These are phyloP conservation scores for Aspergillus sp. DNA, from an alignment of 2,329 filamentous ascomycete genomes.

Conservation along the genomic window DNA sequence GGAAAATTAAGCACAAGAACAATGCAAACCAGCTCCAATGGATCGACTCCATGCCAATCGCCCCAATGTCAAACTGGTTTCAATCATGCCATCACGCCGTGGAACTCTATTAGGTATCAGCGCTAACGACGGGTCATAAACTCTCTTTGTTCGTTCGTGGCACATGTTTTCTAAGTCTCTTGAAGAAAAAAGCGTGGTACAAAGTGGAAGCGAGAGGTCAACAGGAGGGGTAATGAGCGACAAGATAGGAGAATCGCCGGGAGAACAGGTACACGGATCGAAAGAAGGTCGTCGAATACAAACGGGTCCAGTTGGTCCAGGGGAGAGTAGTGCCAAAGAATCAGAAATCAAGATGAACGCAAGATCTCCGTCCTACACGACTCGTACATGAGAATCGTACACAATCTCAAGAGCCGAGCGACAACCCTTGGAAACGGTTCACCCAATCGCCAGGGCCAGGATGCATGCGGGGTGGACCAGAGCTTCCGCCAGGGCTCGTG, in stretches of 20 bases:
- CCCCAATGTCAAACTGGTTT: constrained; percentile 6
- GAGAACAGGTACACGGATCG: not conserved
- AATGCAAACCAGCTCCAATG: not conserved
- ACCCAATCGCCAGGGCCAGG: constrained; percentile 57
- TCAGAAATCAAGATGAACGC: not conserved
- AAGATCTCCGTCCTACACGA: not conserved
- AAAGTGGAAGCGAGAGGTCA: not conserved
- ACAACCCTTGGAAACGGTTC: constrained; percentile 67
- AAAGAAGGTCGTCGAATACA: too few relatives aligned
- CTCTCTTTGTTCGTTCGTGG: constrained; percentile 23
- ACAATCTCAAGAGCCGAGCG: constrained; percentile 59
- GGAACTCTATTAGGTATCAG: constrained; percentile 31
- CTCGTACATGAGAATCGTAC: not conserved
- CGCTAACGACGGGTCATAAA: constrained; percentile 27
- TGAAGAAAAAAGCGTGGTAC: constrained; percentile 5
- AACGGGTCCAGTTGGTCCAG: not conserved
- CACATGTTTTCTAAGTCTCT: constrained; percentile 27
- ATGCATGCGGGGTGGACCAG: constrained; percentile 31
- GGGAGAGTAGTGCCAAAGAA: not conserved
- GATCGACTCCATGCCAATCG: not conserved
- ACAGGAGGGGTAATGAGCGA: constrained; percentile 3
- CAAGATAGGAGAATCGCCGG: not conserved
- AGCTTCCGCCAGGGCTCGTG: constrained; percentile 33
- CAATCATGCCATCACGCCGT: constrained; percentile 20
- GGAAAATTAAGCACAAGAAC: not conserved